Evolutionary conservation across 1,139 yeast genomes (phyloP).

Genomic region (Kodamaea ohmeri): DNA sequence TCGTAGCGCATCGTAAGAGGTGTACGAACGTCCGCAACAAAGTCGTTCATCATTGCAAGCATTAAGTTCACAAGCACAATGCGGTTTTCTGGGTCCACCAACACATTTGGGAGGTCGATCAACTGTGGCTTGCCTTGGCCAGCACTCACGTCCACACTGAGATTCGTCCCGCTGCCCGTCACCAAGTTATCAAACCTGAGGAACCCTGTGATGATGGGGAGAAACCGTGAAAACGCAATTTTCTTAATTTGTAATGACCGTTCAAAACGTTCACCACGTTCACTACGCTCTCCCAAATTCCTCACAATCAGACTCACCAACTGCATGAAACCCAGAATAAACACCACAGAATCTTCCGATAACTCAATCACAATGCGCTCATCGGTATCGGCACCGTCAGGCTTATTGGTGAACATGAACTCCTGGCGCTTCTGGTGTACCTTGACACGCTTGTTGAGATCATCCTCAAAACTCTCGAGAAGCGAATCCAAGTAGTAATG

Average conservation of each 20-base stretch:
- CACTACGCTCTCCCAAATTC: conserved; percentile 25
- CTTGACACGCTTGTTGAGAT: conserved; percentile 31
- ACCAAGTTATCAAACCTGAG: conserved; percentile 43
- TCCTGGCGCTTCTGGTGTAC: conserved; percentile 39
- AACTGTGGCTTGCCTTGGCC: conserved; percentile 18
- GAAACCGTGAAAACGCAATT: conserved; percentile 34
- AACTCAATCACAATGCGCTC: conserved; percentile 48
- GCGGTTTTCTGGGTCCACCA: conserved; percentile 37
- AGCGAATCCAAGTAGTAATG: conserved; percentile 55
- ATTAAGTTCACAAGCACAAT: conserved; percentile 35
- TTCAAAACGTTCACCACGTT: too few relatives aligned
- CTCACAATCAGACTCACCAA: conserved; percentile 36
- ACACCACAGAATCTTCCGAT: conserved; percentile 78
- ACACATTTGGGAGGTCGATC: conserved; percentile 26
- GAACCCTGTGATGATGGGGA: conserved; percentile 36
- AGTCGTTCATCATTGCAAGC: conserved; percentile 44
- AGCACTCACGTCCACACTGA: conserved; percentile 16
- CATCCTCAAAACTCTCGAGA: conserved; percentile 40
- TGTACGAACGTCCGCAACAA: conserved; percentile 39
- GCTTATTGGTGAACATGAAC: conserved; percentile 27
- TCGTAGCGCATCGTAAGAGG: conserved; percentile 36
- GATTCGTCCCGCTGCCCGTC: conserved; percentile 19
- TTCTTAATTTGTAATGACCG: conserved; percentile 30
- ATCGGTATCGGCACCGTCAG: conserved; percentile 17
- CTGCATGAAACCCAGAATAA: conserved; percentile 67